Conservation (phyloP, 176 grass and related monocot genomes). For the Puccinellia tenuiflora region DNA sequence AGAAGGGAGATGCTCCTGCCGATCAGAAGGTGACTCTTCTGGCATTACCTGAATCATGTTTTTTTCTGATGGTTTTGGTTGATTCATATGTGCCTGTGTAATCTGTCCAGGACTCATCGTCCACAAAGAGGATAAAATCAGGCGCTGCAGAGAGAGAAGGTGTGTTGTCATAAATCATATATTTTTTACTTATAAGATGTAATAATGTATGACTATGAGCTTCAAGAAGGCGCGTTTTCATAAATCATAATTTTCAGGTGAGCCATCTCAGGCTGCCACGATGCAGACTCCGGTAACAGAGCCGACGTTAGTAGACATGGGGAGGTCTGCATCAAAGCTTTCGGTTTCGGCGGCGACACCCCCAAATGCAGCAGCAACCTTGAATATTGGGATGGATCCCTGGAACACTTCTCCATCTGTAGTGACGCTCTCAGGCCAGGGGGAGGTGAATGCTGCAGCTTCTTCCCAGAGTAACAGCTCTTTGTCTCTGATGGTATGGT, state of each 20-base stretch:
- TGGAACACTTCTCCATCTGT: constrained; percentile 41
- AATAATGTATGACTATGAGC: neutral
- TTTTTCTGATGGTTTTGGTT: constrained; percentile 1
- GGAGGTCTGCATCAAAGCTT: constrained; percentile 48
- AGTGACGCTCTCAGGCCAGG: constrained; percentile 33
- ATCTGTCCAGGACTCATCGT: constrained; percentile 50
- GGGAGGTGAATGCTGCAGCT: constrained; percentile 18
- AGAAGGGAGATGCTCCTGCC: constrained; percentile 33
- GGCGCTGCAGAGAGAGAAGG: constrained; percentile 29
- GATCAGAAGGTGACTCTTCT: constrained; percentile 41
- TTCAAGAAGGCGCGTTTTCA: neutral
- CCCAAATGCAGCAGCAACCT: constrained; percentile 28
- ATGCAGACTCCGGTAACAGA: constrained; percentile 10
- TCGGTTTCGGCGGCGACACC: constrained; percentile 34
- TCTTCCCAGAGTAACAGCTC: neutral
- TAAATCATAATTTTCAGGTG: constrained; percentile 31
- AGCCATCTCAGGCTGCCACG: constrained; percentile 32
- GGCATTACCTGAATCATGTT: neutral
- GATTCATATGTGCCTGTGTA: neutral
- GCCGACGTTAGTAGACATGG: neutral
- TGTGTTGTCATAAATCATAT: neutral
- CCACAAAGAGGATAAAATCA: constrained; percentile 61
- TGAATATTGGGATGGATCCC: constrained; percentile 65
- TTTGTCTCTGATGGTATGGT: constrained; percentile 40
- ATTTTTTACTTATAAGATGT: neutral